Evolutionary conservation across 257 asterid species (phyloP).

Genomic region (Eucommia ulmoides): DNA sequence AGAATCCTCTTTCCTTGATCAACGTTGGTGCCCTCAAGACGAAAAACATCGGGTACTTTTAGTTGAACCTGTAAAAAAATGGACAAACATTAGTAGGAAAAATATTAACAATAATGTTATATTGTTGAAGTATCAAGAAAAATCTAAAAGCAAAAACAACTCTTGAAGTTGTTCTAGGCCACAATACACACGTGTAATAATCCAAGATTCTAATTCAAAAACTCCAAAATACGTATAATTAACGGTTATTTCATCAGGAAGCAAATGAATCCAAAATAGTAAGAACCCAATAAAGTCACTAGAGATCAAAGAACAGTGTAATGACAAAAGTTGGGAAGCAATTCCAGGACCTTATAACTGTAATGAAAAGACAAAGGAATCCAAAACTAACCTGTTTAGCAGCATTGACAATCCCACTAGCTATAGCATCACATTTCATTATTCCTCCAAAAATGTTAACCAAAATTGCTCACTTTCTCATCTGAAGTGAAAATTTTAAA

Average conservation of each 20-base stretch:
- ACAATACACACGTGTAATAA: too few relatives aligned
- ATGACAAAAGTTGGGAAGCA: neutral
- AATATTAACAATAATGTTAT: neutral
- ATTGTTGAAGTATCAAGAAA: too few relatives aligned
- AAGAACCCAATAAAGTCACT: neutral
- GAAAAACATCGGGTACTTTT: conserved; percentile 86
- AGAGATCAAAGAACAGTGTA: neutral
- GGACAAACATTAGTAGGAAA: conserved; percentile 7
- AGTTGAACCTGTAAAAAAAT: conserved; percentile 70
- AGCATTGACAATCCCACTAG: conserved; percentile 98
- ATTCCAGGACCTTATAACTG: neutral
- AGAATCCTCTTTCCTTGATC: conserved; percentile 93
- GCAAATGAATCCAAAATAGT: too few relatives aligned
- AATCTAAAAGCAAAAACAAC: neutral
- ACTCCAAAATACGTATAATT: too few relatives aligned
- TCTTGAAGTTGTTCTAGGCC: neutral
- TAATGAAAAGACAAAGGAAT: neutral
- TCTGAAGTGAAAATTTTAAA: conserved; percentile 93
- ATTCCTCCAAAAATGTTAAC: conserved; percentile 99
- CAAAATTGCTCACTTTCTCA: conserved; percentile 87
- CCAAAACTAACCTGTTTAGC: conserved; percentile 58
- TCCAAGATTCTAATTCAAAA: too few relatives aligned
- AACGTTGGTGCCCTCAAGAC: conserved; percentile 95
- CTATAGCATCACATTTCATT: conserved; percentile 96
- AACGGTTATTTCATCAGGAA: too few relatives aligned